Evolutionary conservation across 73 alveolate species (phyloP).

Genomic region (Paramecium tetraurelia): DNA sequence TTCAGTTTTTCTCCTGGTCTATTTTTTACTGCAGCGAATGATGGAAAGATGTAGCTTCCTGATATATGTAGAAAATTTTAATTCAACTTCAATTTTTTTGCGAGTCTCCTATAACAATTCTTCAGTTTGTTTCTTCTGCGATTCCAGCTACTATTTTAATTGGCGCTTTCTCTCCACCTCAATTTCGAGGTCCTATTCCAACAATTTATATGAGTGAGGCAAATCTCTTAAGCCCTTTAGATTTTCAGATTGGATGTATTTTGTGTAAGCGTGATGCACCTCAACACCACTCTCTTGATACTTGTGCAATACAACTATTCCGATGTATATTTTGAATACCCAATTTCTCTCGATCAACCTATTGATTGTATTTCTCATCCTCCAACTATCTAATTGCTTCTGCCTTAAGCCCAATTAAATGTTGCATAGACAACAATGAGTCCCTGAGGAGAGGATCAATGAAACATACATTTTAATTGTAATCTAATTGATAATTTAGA

Average conservation of each 20-base stretch:
- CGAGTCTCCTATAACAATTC: conserved; percentile 20
- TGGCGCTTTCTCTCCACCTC: conserved; percentile 27
- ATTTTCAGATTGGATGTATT: conserved; percentile 47
- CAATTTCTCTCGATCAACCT: conserved; percentile 41
- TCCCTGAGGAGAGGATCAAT: conserved; percentile 38
- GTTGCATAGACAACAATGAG: neutral
- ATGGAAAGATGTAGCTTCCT: conserved; percentile 59
- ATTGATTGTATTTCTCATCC: conserved; percentile 26
- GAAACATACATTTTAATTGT: neutral
- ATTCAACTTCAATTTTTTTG: conserved; percentile 47
- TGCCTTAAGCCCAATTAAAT: conserved; percentile 15
- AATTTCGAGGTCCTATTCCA: neutral
- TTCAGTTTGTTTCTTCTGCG: neutral
- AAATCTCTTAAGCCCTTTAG: conserved; percentile 38
- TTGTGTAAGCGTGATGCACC: conserved; percentile 44
- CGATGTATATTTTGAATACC: neutral
- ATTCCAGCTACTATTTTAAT: neutral
- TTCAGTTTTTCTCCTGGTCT: conserved; percentile 20
- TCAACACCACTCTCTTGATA: conserved; percentile 51
- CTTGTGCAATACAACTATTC: conserved; percentile 30
- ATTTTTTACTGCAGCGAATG: conserved; percentile 50
- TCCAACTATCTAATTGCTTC: conserved; percentile 32
- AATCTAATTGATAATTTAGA: neutral
- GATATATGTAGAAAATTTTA: conserved; percentile 43
- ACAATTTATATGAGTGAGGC: neutral